These are phyloP conservation scores for Colletotrichum sp. DNA, from an alignment of 2,329 filamentous ascomycete species.

Conservation along the genomic window DNA sequence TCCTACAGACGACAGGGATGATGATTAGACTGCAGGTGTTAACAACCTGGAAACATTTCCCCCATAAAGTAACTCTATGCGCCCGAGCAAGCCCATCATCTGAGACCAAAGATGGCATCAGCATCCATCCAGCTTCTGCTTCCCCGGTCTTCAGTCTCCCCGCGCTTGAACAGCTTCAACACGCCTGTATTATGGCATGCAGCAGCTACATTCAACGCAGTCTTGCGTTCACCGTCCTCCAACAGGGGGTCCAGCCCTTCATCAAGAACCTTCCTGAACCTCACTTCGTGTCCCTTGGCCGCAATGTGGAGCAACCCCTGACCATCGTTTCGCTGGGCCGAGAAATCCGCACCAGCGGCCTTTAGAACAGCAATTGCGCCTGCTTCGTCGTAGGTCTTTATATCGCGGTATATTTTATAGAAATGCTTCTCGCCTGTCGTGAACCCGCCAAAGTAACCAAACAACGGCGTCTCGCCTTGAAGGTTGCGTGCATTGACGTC, in stretches of 20 bases:
- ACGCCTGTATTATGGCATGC: conserved; percentile 30
- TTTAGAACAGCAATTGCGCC: conserved; percentile 15
- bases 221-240: conserved; percentile 33
- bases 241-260: conserved; percentile 31
- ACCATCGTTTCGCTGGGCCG: conserved; percentile 27
- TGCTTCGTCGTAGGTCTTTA: neutral
- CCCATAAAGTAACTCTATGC: neutral
- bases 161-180: conserved; percentile 31
- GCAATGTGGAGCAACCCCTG: conserved; percentile 35
- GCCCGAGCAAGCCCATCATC: neutral
- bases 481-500: conserved; percentile 30
- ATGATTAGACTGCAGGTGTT: no score
- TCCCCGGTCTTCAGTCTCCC: neutral
- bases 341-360: conserved; percentile 30
- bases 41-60: neutral
- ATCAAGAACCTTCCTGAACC: conserved; percentile 29
- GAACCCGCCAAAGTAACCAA: conserved; percentile 8
- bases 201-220: conserved; percentile 38
- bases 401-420: neutral
- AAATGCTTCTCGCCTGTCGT: neutral
- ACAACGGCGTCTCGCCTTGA: conserved; percentile 29
- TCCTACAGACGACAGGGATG: neutral
- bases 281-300: conserved; percentile 15
- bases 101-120: neutral
- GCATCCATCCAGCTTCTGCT: neutral